Percentiles rank a stretch among this genome's conserved stretches.
These are phyloP conservation scores for Beauveria sp. DNA, from an alignment of 2,329 filamentous ascomycete genomes.

Conservation along the genomic window DNA sequence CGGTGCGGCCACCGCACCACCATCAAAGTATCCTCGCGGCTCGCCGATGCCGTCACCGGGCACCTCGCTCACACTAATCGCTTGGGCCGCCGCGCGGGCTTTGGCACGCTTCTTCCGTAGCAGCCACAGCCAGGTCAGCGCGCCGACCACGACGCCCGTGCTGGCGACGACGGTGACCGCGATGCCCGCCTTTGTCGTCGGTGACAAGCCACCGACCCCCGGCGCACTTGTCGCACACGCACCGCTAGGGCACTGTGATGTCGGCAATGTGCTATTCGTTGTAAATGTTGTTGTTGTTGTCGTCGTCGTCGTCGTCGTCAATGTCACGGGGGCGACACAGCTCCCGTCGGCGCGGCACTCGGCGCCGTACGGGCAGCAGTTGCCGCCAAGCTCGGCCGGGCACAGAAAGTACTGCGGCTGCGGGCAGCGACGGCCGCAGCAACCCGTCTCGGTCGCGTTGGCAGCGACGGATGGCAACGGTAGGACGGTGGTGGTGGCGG, in stretches of 20 bases:
- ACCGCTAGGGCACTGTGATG: background rate
- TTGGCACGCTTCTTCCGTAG: slow-evolving; percentile 24
- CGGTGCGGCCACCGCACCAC: slow-evolving; percentile 19
- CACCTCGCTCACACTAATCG: background rate
- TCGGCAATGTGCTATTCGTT: background rate
- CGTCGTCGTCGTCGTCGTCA: slow-evolving; percentile 13
- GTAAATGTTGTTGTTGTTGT: slow-evolving; percentile 12
- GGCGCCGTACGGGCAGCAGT: slow-evolving; percentile 41
- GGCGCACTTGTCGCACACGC: too few species aligned
- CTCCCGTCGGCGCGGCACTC: slow-evolving; percentile 30
- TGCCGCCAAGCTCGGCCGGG: slow-evolving; percentile 33
- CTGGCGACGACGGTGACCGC: slow-evolving; percentile 43
- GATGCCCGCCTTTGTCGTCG: slow-evolving; percentile 50
- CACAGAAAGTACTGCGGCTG: slow-evolving; percentile 38
- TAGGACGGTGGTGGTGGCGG: slow-evolving; percentile 20
- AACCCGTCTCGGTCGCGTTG: slow-evolving; percentile 20
- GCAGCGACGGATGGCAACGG: background rate
- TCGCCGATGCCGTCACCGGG: background rate
- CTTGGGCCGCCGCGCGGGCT: slow-evolving; percentile 15
- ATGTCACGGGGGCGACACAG: slow-evolving; percentile 27
- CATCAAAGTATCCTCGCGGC: slow-evolving; percentile 31
- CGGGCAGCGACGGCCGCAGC: slow-evolving; percentile 34
- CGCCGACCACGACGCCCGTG: slow-evolving; percentile 33
- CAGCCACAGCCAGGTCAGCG: slow-evolving; percentile 40
- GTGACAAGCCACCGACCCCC: slow-evolving; percentile 26